A percentile compares a stretch with the other conserved stretches of the same genome.
These are phyloP conservation scores for Heliamphora exappendiculata DNA, from an alignment of 148 eudicot genomes.

Conservation along the genomic window DNA sequence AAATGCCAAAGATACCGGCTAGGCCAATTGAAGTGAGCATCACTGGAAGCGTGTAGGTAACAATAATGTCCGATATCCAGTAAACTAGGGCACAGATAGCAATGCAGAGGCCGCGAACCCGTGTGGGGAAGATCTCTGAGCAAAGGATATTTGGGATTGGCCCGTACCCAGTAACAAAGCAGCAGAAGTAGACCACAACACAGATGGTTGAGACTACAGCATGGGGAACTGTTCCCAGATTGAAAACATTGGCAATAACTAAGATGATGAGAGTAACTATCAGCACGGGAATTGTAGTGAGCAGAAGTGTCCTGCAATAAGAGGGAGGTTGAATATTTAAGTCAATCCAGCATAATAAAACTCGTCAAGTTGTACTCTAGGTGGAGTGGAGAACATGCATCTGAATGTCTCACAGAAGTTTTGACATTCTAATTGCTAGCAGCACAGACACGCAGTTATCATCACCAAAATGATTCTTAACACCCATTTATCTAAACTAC, in stretches of 20 bases:
- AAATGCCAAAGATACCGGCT: slow-evolving; percentile 56
- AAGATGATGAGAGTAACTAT: slow-evolving; percentile 44
- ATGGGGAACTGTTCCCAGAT: slow-evolving; percentile 39
- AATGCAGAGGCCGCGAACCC: slow-evolving; percentile 94
- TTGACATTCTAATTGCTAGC: not conserved
- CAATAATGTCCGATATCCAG: slow-evolving; percentile 72
- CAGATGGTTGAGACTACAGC: slow-evolving; percentile 67
- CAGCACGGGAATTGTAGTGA: slow-evolving; percentile 64
- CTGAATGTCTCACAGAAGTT: not conserved
- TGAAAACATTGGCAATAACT: slow-evolving; percentile 34
- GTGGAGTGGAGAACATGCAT: not conserved
- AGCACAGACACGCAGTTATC: not conserved
- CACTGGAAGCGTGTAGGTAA: slow-evolving; percentile 69
- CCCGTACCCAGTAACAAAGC: slow-evolving; percentile 77
- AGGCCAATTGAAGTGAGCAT: slow-evolving; percentile 68
- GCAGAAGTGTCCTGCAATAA: slow-evolving; percentile 58
- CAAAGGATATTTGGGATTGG: slow-evolving; percentile 90
- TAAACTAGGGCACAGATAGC: slow-evolving; percentile 70
- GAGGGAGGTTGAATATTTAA: not conserved
- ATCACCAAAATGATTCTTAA: not conserved
- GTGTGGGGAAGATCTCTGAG: slow-evolving; percentile 88
- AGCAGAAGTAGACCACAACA: slow-evolving; percentile 76
- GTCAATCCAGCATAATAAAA: not conserved
- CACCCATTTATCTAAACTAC: not conserved
- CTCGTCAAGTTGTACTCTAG: no score